Conservation (phyloP, 805 yeast species). For the Helenozyma rhizophorensis region DNA sequence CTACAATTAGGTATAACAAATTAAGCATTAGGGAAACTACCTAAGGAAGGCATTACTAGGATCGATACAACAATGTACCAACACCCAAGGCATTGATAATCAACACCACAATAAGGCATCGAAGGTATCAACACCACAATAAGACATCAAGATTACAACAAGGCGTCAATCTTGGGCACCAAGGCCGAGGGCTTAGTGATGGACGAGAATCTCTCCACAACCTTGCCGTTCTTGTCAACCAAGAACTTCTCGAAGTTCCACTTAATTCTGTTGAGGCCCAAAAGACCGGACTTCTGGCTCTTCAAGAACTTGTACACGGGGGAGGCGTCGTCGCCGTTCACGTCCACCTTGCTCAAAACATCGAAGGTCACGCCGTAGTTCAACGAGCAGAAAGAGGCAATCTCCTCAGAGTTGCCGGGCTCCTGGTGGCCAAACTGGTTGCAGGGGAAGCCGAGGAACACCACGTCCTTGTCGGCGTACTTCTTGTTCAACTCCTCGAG, state of each 20-base stretch:
- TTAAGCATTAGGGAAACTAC: too few relatives aligned
- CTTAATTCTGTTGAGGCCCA: conserved; percentile 39
- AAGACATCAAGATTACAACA: conserved; percentile 18
- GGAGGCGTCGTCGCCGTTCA: conserved; percentile 78
- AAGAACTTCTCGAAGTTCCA: conserved; percentile 46
- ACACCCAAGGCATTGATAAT: too few relatives aligned
- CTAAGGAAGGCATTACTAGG: too few relatives aligned
- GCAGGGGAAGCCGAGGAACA: conserved; percentile 41
- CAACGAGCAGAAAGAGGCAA: conserved; percentile 64
- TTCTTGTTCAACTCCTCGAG: conserved; percentile 40
- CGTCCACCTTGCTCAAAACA: conserved; percentile 78
- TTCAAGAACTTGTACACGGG: conserved; percentile 80
- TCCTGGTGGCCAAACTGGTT: conserved; percentile 43
- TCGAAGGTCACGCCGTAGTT: conserved; percentile 94
- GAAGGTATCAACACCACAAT: too few relatives aligned
- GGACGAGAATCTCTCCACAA: conserved; percentile 57
- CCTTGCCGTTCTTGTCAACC: conserved; percentile 38
- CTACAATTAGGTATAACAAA: too few relatives aligned
- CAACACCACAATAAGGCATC: too few relatives aligned
- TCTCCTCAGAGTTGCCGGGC: conserved; percentile 49
- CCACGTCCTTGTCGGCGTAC: conserved; percentile 32
- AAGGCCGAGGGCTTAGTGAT: conserved; percentile 44
- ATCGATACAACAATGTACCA: too few relatives aligned
- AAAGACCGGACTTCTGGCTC: conserved; percentile 45
- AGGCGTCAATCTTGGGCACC: conserved; percentile 15